These are phyloP conservation scores for Ligustrum vulgare DNA, from an alignment of 257 asterid species.

Conservation along the genomic window DNA sequence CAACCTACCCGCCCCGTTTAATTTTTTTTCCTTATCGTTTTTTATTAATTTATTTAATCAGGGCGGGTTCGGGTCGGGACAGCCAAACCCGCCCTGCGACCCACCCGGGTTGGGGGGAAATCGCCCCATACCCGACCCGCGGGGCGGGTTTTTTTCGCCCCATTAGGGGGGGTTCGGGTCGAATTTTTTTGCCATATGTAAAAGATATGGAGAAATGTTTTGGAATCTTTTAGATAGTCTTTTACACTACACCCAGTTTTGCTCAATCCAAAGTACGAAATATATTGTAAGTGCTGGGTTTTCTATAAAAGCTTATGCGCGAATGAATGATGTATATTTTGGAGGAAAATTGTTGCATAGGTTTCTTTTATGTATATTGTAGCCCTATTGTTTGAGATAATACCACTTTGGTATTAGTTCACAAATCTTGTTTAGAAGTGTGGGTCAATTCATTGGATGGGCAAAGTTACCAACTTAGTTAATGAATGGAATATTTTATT, in stretches of 20 bases:
- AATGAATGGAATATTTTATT: not conserved
- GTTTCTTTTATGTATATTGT: not conserved
- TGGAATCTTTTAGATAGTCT: not conserved
- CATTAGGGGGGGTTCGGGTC: no score
- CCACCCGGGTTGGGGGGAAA: no score
- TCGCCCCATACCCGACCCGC: no score
- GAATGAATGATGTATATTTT: not conserved
- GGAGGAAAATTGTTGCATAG: not conserved
- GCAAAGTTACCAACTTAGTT: not conserved
- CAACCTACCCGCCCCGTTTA: no score
- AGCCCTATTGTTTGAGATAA: not conserved
- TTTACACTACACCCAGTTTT: not conserved
- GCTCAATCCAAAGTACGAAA: not conserved
- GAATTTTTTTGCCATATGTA: no score
- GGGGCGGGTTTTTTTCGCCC: no score
- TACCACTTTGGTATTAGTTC: not conserved
- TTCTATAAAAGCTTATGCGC: not conserved
- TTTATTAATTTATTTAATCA: no score
- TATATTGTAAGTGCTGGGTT: not conserved
- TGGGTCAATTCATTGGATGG: not conserved
- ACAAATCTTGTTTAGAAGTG: no score
- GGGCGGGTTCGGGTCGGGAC: no score
- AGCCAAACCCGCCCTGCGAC: no score
- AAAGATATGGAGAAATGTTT: not conserved
- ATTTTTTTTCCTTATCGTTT: no score